phyloP scores from a whole-genome alignment of 2,329 filamentous ascomycete species.

The Neonectria ditissima region DNA sequence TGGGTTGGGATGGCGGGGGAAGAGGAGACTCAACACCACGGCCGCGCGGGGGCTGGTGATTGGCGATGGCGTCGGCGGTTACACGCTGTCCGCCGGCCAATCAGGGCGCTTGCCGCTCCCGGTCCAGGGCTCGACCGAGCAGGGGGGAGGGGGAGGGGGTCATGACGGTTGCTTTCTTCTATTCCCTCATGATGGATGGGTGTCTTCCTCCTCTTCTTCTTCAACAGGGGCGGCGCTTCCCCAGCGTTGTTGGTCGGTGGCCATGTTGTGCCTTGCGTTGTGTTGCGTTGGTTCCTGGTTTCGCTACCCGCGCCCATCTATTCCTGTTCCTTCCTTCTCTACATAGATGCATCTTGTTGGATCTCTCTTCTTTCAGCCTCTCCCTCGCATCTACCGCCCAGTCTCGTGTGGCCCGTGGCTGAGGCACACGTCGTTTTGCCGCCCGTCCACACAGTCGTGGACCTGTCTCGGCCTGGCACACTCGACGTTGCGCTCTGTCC shows the following conservation, averaged over 20 bases:
- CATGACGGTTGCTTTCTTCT: no score
- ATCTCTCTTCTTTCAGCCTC: background rate
- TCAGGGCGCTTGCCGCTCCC: constrained; percentile 44
- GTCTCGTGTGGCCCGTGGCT: constrained; percentile 18
- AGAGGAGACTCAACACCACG: constrained; percentile 1
- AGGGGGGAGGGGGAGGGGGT: no score
- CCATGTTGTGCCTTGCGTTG: background rate
- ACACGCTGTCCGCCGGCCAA: constrained; percentile 50
- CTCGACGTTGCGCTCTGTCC: constrained; percentile 2
- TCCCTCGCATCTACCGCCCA: constrained; percentile 8
- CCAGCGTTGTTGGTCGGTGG: no score
- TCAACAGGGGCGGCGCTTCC: no score
- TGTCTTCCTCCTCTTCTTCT: no score
- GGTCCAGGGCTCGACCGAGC: constrained; percentile 6
- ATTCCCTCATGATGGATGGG: no score
- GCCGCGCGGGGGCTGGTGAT: constrained; percentile 43
- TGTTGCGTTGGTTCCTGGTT: background rate
- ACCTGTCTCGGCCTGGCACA: constrained; percentile 6
- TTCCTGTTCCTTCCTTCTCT: background rate
- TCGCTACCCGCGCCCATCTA: background rate
- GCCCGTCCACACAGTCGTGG: background rate
- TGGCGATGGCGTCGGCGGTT: constrained; percentile 54
- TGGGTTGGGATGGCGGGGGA: background rate
- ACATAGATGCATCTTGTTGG: no score
- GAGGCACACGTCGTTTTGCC: constrained; percentile 19